Base-by-base conservation (phyloP, 805 yeast species). In the Lachancea dasiensis region DNA sequence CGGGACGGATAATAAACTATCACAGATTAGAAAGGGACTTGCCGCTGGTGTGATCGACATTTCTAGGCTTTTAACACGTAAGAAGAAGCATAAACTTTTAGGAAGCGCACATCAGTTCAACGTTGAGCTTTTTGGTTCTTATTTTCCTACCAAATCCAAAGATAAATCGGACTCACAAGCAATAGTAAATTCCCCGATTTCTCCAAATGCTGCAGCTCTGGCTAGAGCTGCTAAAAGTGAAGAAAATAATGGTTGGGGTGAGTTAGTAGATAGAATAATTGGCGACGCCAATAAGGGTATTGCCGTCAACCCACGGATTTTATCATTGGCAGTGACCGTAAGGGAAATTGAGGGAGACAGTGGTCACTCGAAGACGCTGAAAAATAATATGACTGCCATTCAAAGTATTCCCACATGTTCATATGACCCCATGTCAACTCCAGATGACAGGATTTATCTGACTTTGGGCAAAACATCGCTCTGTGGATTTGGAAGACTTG, bases 41-140 rank as follows among this genome's bases (percentile, higher is more conserved):
- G 92, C 90, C 26, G 89, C 87, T 3, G 96, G 96, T 58, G 92
- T 82, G 11, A 74, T 86, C 26, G 95, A 86, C 61, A 79, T 86
- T 34, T 77, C 92, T 4, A 72, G 95, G 48, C 73, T 85, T 17
- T 83, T 86, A 52, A 73, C 86, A 6, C 69, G 73, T 42, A 74
- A 73, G 46, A 73, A 73, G 39, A 86, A 82, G 22, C 68, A 79
- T 21, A 63, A 76, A 36, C 65, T 71, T 8, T 60, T 80, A 13
- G 79, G 87, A 37, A 75, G 75, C 51, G 65, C 86, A 0, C 86
- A 80, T 56, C 81, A 79, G 46, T 82, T 86, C 55, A 69, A 74
- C 4, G 73, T 86, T 48, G 76, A 80, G 50, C 62, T 86, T 50
- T 86, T 72, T 53, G 82, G 90, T 1, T 80, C 92, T 0, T 79